phyloP scores from a whole-genome alignment of 192 early-diverging fungal species.

The Pilaira anomala region DNA sequence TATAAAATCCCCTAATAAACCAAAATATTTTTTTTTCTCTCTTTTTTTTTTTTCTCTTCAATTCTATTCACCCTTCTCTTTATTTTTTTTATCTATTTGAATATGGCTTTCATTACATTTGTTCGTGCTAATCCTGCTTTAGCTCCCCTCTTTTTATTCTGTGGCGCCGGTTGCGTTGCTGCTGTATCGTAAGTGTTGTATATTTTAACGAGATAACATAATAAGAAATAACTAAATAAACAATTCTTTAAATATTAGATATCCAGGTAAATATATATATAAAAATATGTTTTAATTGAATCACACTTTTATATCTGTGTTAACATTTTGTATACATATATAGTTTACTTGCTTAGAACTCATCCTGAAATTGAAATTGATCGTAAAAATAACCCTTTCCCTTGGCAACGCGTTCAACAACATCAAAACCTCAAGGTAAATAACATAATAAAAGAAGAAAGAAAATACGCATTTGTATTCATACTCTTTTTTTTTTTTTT shows the following conservation, averaged over 20 bases:
- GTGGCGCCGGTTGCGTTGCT: conserved; percentile 24
- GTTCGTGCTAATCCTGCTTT: conserved; percentile 27
- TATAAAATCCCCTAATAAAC: neutral
- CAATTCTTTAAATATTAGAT: conserved; percentile 1
- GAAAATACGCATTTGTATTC: neutral
- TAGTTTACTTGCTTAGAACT: conserved; percentile 6
- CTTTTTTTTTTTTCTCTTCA: conserved; percentile 5
- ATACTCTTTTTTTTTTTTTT: neutral
- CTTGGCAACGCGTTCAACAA: conserved; percentile 19
- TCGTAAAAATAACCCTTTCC: conserved; percentile 13
- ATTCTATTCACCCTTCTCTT: conserved; percentile 3
- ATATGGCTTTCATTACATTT: conserved; percentile 26
- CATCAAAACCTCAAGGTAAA: conserved; percentile 22
- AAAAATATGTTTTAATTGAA: too few relatives aligned
- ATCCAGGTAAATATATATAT: conserved; percentile 14
- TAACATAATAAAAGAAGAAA: neutral
- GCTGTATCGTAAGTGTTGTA: conserved; percentile 21
- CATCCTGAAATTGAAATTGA: conserved; percentile 20
- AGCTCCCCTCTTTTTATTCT: conserved; percentile 32
- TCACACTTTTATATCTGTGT: neutral
- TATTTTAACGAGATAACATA: neutral
- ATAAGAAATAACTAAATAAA: neutral
- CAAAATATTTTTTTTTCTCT: neutral
- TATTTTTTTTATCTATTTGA: neutral
- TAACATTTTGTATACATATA: neutral